phyloP scores from a whole-genome alignment of 208 protist genomes.

The Acanthamoeba triangularis region DNA sequence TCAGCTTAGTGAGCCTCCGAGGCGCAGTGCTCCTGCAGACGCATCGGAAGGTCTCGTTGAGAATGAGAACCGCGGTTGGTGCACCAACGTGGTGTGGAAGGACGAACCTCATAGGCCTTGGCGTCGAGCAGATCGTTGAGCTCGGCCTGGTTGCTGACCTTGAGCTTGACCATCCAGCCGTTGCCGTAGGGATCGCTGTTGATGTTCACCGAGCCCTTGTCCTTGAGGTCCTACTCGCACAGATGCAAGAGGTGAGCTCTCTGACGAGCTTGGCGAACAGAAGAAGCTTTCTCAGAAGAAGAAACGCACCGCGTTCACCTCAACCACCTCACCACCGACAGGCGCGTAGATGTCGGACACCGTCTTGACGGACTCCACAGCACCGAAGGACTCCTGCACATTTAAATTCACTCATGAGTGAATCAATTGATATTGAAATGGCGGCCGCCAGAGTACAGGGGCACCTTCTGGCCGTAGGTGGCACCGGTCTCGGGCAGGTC shows the following conservation, averaged over 20 bases:
- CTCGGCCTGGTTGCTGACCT: constrained; percentile 78
- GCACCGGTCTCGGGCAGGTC: constrained; percentile 87
- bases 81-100: neutral
- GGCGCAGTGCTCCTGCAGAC: neutral
- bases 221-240: constrained; percentile 47
- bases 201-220: constrained; percentile 65
- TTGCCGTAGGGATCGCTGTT: constrained; percentile 78
- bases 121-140: constrained; percentile 76
- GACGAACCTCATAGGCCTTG: constrained; percentile 61
- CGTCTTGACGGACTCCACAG: constrained; percentile 89
- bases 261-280: neutral
- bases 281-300: too few relatives aligned
- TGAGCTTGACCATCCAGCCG: constrained; percentile 88
- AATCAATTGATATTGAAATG: neutral
- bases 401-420: neutral
- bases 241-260: neutral
- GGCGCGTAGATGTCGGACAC: constrained; percentile 88
- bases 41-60: too few relatives aligned
- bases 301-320: constrained; percentile 77
- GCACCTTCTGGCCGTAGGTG: constrained; percentile 43
- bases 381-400: constrained; percentile 61
- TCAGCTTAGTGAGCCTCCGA: constrained; percentile 13
- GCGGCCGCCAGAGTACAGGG: neutral
- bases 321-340: constrained; percentile 81
- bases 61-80: too few relatives aligned